phyloP scores from a whole-genome alignment of 805 yeast species.

The Candida krabiensis region DNA sequence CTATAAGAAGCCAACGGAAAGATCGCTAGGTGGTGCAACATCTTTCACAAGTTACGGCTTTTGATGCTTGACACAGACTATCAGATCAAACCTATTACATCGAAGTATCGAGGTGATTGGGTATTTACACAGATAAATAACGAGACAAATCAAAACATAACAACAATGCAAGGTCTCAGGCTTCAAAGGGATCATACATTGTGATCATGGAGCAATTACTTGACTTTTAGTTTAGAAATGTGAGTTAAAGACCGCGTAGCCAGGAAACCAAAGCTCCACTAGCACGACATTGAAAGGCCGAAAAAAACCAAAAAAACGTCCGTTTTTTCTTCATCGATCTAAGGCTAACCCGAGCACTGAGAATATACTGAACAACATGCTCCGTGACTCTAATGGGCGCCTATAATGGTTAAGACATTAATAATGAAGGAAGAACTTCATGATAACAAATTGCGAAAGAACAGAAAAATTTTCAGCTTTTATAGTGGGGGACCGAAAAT shows the following conservation, averaged over 20 bases:
- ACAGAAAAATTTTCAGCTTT: conserved; percentile 29
- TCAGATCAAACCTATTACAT: too few relatives aligned
- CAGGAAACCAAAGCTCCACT: conserved; percentile 39
- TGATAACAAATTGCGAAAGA: conserved; percentile 39
- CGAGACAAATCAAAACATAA: too few relatives aligned
- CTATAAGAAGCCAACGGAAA: too few relatives aligned
- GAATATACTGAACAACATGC: conserved; percentile 49
- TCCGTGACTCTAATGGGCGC: conserved; percentile 86
- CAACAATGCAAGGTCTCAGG: too few relatives aligned
- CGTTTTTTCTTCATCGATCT: conserved; percentile 46
- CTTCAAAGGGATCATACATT: too few relatives aligned
- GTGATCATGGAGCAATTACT: too few relatives aligned
- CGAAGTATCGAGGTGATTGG: too few relatives aligned
- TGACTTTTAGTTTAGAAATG: too few relatives aligned
- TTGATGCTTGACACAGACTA: too few relatives aligned
- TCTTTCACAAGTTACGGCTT: too few relatives aligned
- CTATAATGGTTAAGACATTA: conserved; percentile 44
- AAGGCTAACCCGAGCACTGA: conserved; percentile 94
- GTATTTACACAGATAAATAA: too few relatives aligned
- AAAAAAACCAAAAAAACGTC: conserved; percentile 38
- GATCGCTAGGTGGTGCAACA: too few relatives aligned
- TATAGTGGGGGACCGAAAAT: conserved; percentile 2
- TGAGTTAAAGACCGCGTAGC: conserved; percentile 78
- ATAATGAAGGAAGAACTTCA: conserved; percentile 6
- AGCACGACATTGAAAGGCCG: conserved; percentile 60